Evolutionary conservation across 2,329 filamentous ascomycete species (phyloP).

Genomic region (Epichloe typhina): DNA sequence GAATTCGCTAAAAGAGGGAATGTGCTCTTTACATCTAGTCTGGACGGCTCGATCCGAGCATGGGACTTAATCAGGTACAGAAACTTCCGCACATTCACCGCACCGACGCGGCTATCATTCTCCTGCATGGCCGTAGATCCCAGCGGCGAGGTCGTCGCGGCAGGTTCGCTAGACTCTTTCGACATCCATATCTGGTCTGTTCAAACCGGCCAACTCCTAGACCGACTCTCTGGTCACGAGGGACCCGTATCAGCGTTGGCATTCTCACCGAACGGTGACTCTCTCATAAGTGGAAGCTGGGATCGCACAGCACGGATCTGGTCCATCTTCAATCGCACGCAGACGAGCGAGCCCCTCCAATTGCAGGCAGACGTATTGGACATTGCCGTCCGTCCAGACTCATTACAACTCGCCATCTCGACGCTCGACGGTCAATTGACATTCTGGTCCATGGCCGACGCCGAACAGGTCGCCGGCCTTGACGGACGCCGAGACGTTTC

Average conservation of each 20-base stretch:
- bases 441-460: conserved; percentile 88
- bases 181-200: conserved; percentile 98
- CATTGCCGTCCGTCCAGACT: conserved; percentile 80
- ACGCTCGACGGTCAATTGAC: conserved; percentile 88
- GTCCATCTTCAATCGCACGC: conserved; percentile 87
- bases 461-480: conserved; percentile 70
- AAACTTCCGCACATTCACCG: conserved; percentile 95
- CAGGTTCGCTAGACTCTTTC: conserved; percentile 89
- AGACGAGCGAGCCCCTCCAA: conserved; percentile 88
- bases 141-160: conserved; percentile 89
- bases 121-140: conserved; percentile 93
- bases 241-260: conserved; percentile 80
- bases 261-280: conserved; percentile 76
- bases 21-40: conserved; percentile 85
- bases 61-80: conserved; percentile 95
- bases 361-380: conserved; percentile 82
- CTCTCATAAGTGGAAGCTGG: conserved; percentile 88
- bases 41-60: conserved; percentile 86
- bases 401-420: conserved; percentile 78
- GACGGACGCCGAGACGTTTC: conserved; percentile 88
- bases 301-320: conserved; percentile 90
- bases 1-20: conserved; percentile 93
- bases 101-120: conserved; percentile 81
- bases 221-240: conserved; percentile 83
- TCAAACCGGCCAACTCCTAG: conserved; percentile 88